Evolutionary conservation across 176 grass and related monocot genomes (phyloP), one percentile per base, ranked within the genome.

Genomic region (Aegilops bicornis): DNA sequence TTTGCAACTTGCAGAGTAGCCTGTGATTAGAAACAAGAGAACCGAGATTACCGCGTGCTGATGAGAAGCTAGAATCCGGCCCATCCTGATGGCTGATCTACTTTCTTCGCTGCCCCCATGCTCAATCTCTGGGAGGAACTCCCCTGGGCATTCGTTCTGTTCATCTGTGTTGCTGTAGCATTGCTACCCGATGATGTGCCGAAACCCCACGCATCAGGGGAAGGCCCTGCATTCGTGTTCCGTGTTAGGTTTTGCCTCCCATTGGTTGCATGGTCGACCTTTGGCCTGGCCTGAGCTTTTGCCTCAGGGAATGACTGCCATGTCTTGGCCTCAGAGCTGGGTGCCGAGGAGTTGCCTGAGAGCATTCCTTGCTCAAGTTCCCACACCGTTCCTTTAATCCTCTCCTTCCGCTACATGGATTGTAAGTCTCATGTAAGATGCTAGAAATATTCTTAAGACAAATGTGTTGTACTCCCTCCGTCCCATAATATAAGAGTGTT

Each of bases 1-100:
- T 37, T 47, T 7, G 37, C 29, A 45, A 20, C n/a, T 59, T 23
- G 36, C 17, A 47, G 22, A 65, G 32, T 48, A 73, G 33, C 15
- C 32, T 64, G 60, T 56, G 59, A 32, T 64, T 23, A 24, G 5
- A 40, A 61, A 62, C 73, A 15, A 22, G n/a, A 77, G 64, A 81
- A 63, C 74, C 16, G 17, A 79, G n/a, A 77, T 76, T 69, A 50
- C 62, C 4, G 2, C n/a, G 23, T 16, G 37, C 19, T 24, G 29
- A 62, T 4, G 76, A 80, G 30, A 71, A 76, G 61, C 80, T 91
- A 97, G 82, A 97, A 97, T 29, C 90, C 90, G 27, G 95, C 88
- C 95, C 95, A 97, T 61, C 95, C 95, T 73, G 95, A 76, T 88
- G 95, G 95, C 36, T 89, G 89, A 3, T 93, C 89, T 61, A 66